Base-by-base conservation (phyloP, 345 rosid species). In the Pistacia atlantica region DNA sequence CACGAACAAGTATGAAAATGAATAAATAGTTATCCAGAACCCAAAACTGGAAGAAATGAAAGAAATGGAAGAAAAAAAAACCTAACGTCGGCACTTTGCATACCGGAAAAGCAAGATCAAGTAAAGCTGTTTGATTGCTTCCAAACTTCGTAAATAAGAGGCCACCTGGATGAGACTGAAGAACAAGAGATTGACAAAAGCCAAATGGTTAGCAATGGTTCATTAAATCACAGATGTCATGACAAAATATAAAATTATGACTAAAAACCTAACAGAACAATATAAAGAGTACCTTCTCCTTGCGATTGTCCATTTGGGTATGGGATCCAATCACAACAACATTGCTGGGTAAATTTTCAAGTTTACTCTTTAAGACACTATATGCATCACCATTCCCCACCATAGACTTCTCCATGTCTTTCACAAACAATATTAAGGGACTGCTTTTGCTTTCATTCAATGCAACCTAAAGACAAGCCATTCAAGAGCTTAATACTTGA, bases 101-200 rank as follows among this genome's bases (percentile, higher is more conserved):
- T 92, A 96, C 99, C 83, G 97, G 97, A 78, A 96, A 92, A 14
- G 99, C 95, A 67, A 96, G 89, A 75, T 96, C 99, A 70, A 96
- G 87, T 52, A 96, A 76, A 52, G 99, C 97, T 13, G 99, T 90
- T 78, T 93, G 97, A 78, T 90, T 96, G 89, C 98, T 84, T 35
- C 97, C 97, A 88, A 96, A 89, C 83, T 96, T 96, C 4, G 99
- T 96, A 74, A 96, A 92, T 66, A 96, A 66, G 86, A 96, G 93
- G 48, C 98, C 91, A 31, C 99, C 97, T 49, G 97, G 91, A 83
- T 93, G 97, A 52, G 97, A 89, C 99, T 96, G 94, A 71, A 85
- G 75, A 77, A 69, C 25, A 75, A 70, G 20, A 74, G 79, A 65
- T 51, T 38, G n/a, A 42, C 6, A 18, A 68, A 12, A 25, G 48